Percentiles rank a stretch among this genome's conserved stretches.
phyloP scores from a whole-genome alignment of 257 asterid genomes.

The Thymus quinquecostatus region DNA sequence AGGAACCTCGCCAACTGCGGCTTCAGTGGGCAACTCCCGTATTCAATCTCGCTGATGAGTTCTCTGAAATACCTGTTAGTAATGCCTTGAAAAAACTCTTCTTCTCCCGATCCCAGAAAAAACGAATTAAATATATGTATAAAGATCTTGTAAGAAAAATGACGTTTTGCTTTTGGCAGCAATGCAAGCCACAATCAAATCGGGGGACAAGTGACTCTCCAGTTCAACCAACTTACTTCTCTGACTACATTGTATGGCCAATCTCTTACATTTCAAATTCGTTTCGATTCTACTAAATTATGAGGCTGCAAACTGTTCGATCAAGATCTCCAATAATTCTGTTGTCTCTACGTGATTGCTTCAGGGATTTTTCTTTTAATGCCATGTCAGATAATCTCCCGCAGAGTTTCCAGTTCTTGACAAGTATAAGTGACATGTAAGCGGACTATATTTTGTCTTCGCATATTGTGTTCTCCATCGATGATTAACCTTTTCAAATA shows the following conservation, averaged over 20 bases:
- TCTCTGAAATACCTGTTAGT: constrained; percentile 81
- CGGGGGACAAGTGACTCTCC: constrained; percentile 59
- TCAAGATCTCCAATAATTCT: neutral
- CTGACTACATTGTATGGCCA: constrained; percentile 76
- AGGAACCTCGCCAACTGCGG: constrained; percentile 76
- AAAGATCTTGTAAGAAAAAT: constrained; percentile 8
- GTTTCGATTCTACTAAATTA: constrained; percentile 21
- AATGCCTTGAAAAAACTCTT: constrained; percentile 23
- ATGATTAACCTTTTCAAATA: constrained; percentile 26
- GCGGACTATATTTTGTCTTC: constrained; percentile 26
- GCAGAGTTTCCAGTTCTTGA: constrained; percentile 59
- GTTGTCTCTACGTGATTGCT: constrained; percentile 28
- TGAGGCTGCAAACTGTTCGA: constrained; percentile 3
- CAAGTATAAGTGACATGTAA: constrained; percentile 70
- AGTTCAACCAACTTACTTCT: constrained; percentile 57
- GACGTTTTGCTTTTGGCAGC: constrained; percentile 49
- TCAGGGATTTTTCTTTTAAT: constrained; percentile 89
- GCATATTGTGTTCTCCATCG: neutral
- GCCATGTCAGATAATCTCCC: constrained; percentile 79
- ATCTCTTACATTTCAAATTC: constrained; percentile 14
- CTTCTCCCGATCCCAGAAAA: neutral
- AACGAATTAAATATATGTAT: neutral
- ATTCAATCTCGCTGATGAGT: constrained; percentile 68
- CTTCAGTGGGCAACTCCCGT: constrained; percentile 74
- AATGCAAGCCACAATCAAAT: constrained; percentile 74